Percentiles rank a stretch among this genome's conserved stretches.
Evolutionary conservation across 75 land plant genomes (phyloP).

Genomic region (Pinus albicaulis): DNA sequence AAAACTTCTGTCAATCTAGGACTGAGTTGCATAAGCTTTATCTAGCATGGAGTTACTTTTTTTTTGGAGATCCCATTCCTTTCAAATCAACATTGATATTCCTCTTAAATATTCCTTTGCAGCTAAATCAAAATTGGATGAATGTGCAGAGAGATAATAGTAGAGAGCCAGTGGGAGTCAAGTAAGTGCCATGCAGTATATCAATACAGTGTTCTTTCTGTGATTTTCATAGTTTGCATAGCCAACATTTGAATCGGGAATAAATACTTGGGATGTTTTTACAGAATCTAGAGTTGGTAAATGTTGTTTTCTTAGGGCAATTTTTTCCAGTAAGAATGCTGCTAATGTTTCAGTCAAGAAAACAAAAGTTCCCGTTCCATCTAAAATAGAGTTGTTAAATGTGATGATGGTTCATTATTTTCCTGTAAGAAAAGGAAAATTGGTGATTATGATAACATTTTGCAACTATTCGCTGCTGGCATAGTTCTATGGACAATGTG

Average conservation of each 20-base stretch:
- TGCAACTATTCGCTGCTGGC: background rate
- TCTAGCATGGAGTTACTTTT: background rate
- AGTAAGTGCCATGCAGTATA: background rate
- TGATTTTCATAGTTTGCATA: background rate
- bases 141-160: background rate
- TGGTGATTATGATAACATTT: no score
- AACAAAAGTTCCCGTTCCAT: background rate
- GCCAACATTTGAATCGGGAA: background rate
- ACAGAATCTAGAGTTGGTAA: background rate
- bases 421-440: no score
- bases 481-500: background rate
- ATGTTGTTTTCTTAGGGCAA: background rate
- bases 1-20: background rate
- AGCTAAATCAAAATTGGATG: background rate
- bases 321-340: background rate
- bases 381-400: background rate
- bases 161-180: background rate
- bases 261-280: background rate
- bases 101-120: background rate
- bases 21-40: background rate
- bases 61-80: background rate
- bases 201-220: background rate
- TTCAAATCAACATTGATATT: background rate
- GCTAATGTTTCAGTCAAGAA: background rate
- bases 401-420: background rate